Evolutionary conservation across 495 filamentous ascomycete genomes (phyloP), one percentile per base, ranked within the genome.

Genomic region (Hypoxylon intermedium): DNA sequence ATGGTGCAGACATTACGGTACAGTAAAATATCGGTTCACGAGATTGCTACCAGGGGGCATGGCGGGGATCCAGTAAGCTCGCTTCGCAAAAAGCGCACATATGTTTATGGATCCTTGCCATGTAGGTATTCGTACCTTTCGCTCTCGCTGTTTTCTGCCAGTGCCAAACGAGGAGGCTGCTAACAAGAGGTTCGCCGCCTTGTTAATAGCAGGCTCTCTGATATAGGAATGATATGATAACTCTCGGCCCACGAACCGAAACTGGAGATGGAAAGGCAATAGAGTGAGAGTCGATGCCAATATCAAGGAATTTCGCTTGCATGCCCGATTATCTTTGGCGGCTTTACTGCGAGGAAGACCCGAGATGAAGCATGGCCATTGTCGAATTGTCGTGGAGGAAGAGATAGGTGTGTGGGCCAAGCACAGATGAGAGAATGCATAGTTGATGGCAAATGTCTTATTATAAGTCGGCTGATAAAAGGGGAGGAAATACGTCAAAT

Each of bases 21-120:
- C 59, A 67, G 58, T 67, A 67, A 60, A 70, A 68, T 68, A 65
- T 70, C 69, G 69, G 69, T 72, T 72, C 63, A 65, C 64, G 61
- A 72, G 69, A 72, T 72, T 72, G 69, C 64, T 67, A 67, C 59
- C 62, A 57, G 68, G 62, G 60, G 63, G 26, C 38, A 49, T 53
- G 60, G 68, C 68, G 67, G 63, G 67, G 64, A 68, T 73, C 75
- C 69, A 76, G 74, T 74, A 71, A 70, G 70, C 75, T 79, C 75
- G 75, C 75, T 74, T 78, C 71, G 74, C 71, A 64, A 69, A 68
- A 69, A 70, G 60, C 70, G 67, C 67, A 73, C 68, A 51, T 60
- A 67, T 58, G 62, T 62, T 68, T 65, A 64, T 51, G 53, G 52
- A 65, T 56, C 62, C 62, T 57, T 60, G 62, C 23, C 36, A 51